Evolutionary conservation across 148 eudicot species (phyloP).

Genomic region (Bassia scoparia): DNA sequence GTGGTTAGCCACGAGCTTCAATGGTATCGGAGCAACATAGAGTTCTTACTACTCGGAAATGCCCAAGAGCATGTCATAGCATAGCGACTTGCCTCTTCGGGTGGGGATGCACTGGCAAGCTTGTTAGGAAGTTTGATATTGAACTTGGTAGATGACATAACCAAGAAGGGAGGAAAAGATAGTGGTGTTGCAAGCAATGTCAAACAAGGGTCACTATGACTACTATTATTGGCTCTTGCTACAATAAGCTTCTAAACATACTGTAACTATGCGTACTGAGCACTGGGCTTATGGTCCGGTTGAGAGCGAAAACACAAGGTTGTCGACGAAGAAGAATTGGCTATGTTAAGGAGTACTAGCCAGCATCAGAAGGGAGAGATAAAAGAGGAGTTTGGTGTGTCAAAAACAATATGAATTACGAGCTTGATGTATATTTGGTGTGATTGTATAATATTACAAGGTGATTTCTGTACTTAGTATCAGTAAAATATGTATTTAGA

Average conservation of each 20-base stretch:
- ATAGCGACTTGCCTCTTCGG: slow-evolving; percentile 51
- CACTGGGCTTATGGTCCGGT: slow-evolving; percentile 81
- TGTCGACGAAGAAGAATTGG: slow-evolving; percentile 31
- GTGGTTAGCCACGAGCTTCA: slow-evolving; percentile 75
- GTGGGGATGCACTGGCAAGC: slow-evolving; percentile 60
- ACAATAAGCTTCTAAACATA: slow-evolving; percentile 48
- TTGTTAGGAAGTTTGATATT: slow-evolving; percentile 55
- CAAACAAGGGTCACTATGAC: slow-evolving; percentile 68
- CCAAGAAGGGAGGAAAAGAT: slow-evolving; percentile 43
- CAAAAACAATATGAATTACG: slow-evolving; percentile 12
- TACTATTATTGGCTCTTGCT: slow-evolving; percentile 73
- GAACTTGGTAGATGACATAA: slow-evolving; percentile 36
- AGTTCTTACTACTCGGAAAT: slow-evolving; percentile 79
- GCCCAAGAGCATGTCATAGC: slow-evolving; percentile 86
- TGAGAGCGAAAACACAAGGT: slow-evolving; percentile 31
- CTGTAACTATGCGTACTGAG: slow-evolving; percentile 51
- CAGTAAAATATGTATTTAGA: slow-evolving; percentile 17
- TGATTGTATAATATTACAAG: slow-evolving; percentile 7
- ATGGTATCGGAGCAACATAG: slow-evolving; percentile 61
- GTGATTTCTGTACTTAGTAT: slow-evolving; percentile 5
- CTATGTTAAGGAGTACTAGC: slow-evolving; percentile 24
- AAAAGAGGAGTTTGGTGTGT: slow-evolving; percentile 23
- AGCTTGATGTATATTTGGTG: slow-evolving; percentile 19
- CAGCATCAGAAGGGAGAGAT: slow-evolving; percentile 24
- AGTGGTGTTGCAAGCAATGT: slow-evolving; percentile 72